These are phyloP conservation scores for Tetrapisispora phaffii DNA, from an alignment of 805 yeast genomes.

Conservation along the genomic window DNA sequence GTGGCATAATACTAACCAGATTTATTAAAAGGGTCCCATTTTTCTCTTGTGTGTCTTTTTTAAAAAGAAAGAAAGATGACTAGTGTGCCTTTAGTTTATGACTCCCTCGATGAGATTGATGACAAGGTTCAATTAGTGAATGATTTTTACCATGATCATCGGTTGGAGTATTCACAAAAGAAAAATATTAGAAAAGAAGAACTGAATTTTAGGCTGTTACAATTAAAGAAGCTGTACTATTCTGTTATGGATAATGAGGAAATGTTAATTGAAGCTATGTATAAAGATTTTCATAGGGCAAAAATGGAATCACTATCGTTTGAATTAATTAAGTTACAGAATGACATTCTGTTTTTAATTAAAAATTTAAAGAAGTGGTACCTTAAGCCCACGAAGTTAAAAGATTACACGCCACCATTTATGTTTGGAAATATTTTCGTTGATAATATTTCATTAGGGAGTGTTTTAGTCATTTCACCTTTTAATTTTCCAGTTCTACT, in stretches of 20 bases:
- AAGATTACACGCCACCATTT: constrained; percentile 22
- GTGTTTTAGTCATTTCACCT: constrained; percentile 49
- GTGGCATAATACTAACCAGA: too few relatives aligned
- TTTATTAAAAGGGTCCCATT: too few relatives aligned
- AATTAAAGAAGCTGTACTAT: constrained; percentile 57
- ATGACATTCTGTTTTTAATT: constrained; percentile 53
- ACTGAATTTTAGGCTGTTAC: constrained; percentile 40
- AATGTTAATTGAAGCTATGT: constrained; percentile 45
- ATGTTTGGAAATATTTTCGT: constrained; percentile 32
- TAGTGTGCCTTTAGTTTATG: constrained; percentile 3
- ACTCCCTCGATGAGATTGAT: constrained; percentile 14
- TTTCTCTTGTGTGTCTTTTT: too few relatives aligned
- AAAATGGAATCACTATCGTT: constrained; percentile 48
- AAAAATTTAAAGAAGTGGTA: constrained; percentile 48
- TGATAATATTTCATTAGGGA: constrained; percentile 47
- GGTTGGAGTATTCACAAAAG: constrained; percentile 9
- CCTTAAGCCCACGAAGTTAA: constrained; percentile 37
- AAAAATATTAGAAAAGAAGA: constrained; percentile 13
- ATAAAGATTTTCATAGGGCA: constrained; percentile 58
- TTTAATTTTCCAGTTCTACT: constrained; percentile 45
- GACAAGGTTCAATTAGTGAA: constrained; percentile 8
- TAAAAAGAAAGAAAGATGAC: neutral
- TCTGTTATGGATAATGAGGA: constrained; percentile 51
- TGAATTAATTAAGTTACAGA: constrained; percentile 44
- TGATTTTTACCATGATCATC: constrained; percentile 12